These are phyloP conservation scores for Raphanus hybrid DNA, from an alignment of 441 rosid genomes.

Conservation along the genomic window DNA sequence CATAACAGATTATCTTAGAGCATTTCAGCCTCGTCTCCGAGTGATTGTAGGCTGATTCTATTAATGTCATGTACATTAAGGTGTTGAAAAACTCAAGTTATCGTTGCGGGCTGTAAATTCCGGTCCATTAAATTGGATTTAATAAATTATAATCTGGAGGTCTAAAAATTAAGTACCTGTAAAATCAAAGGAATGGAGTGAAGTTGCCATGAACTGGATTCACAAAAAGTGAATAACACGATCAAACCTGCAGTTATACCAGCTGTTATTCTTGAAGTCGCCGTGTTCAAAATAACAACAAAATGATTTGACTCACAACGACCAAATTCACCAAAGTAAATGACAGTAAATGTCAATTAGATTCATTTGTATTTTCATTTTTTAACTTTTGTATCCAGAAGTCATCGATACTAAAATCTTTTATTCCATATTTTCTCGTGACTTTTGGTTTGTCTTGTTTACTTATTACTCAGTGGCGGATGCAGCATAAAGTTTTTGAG, in stretches of 20 bases:
- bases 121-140: not conserved
- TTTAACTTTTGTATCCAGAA: too few species aligned
- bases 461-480: not conserved
- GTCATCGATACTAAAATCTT: not conserved
- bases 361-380: too few species aligned
- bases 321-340: too few species aligned
- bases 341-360: too few species aligned
- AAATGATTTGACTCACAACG: too few species aligned
- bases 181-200: not conserved
- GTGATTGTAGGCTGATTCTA: not conserved
- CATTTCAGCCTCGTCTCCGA: not conserved
- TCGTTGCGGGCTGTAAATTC: not conserved
- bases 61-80: not conserved
- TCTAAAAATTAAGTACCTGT: not conserved
- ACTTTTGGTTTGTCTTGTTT: not conserved
- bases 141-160: not conserved
- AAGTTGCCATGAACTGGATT: not conserved
- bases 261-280: not conserved
- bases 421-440: not conserved
- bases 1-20: not conserved
- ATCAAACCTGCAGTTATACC: not conserved
- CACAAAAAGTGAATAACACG: constrained; percentile 1
- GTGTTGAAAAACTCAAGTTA: not conserved
- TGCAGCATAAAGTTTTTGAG: too few species aligned
- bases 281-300: too few species aligned